Percentiles rank a stretch among this genome's conserved stretches.
Conservation (phyloP, 2,329 filamentous ascomycete species). For the Verticillium longisporum region DNA sequence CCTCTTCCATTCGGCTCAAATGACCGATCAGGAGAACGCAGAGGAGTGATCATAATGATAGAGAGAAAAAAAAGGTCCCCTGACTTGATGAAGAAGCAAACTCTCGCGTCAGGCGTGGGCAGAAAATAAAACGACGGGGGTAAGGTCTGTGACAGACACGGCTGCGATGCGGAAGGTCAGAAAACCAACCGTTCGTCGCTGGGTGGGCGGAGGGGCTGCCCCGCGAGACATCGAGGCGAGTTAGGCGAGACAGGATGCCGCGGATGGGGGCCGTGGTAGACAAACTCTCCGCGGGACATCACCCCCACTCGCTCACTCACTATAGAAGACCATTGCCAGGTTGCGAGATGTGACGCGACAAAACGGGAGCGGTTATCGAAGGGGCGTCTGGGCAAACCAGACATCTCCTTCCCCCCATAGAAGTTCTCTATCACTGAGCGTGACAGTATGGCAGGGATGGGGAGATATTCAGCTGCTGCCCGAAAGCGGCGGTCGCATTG, state of each 20-base stretch:
- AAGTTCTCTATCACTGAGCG: neutral
- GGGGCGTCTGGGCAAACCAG: too few relatives aligned
- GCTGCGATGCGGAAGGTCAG: neutral
- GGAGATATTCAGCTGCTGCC: neutral
- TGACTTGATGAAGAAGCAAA: neutral
- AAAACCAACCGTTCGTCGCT: neutral
- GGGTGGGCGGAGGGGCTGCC: neutral
- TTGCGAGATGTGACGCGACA: too few relatives aligned
- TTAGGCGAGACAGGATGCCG: neutral
- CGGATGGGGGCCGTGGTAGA: too few relatives aligned
- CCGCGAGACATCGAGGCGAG: neutral
- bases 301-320: too few relatives aligned
- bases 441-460: neutral
- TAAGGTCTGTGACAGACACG: neutral
- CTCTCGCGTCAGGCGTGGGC: neutral
- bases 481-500: neutral
- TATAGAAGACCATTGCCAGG: too few relatives aligned
- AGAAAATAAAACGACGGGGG: too few relatives aligned
- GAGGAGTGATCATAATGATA: neutral
- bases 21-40: neutral
- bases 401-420: too few relatives aligned
- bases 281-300: too few relatives aligned
- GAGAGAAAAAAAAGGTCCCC: neutral
- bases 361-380: too few relatives aligned
- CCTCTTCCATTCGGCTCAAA: neutral